Evolutionary conservation across 345 rosid genomes (phyloP).

Genomic region (Arabis hirsuta): DNA sequence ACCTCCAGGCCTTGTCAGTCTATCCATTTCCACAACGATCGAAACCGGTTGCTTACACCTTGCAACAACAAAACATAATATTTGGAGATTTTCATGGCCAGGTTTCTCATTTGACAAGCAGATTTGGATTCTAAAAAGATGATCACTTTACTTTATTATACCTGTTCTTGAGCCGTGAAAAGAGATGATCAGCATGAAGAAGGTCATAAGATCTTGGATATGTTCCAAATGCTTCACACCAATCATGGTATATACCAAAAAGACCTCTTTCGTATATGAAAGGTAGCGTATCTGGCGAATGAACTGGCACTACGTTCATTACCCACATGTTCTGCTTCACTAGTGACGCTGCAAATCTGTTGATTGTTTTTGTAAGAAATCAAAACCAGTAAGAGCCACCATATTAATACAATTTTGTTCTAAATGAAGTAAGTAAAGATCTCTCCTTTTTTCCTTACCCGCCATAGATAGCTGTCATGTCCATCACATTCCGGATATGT

Average conservation of each 20-base stretch:
- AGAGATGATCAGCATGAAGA: constrained; percentile 92
- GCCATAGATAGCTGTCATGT: constrained; percentile 95
- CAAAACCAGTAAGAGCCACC: constrained; percentile 14
- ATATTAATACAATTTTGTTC: background rate
- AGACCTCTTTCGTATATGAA: constrained; percentile 84
- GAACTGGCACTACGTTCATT: constrained; percentile 88
- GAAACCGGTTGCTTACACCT: constrained; percentile 87
- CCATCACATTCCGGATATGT: constrained; percentile 78
- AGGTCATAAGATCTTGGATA: constrained; percentile 97
- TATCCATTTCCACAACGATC: constrained; percentile 90
- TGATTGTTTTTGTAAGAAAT: background rate
- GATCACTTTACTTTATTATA: constrained; percentile 24
- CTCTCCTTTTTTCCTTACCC: constrained; percentile 59
- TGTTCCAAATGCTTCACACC: constrained; percentile 93
- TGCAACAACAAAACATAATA: constrained; percentile 22
- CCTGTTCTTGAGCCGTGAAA: constrained; percentile 95
- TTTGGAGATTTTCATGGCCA: background rate
- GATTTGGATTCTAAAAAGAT: background rate
- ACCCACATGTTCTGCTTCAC: constrained; percentile 82
- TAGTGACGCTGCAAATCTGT: constrained; percentile 91
- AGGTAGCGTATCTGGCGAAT: constrained; percentile 93
- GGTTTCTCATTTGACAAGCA: constrained; percentile 1
- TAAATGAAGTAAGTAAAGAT: background rate
- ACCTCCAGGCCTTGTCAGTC: constrained; percentile 82
- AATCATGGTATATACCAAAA: constrained; percentile 84